Percentiles rank a stretch among this genome's conserved stretches.
Evolutionary conservation across 139 green algal genomes (phyloP).

Genomic region (Volvox africanus): DNA sequence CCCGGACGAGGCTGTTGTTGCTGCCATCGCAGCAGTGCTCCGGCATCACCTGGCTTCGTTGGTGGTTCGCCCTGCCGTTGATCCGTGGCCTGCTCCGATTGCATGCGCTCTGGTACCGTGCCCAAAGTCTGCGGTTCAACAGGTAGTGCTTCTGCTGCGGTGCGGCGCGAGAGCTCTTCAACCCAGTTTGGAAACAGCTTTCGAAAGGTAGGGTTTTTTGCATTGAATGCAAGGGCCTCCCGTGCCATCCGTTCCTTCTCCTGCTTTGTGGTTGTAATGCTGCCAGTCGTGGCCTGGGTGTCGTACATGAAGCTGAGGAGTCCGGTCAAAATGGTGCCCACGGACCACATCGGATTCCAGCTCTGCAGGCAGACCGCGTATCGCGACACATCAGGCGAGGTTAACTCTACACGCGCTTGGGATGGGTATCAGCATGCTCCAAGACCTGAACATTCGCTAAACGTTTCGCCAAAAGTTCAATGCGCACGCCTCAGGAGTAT

Average conservation of each 20-base stretch:
- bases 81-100: neutral
- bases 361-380: conserved; percentile 48
- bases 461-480: neutral
- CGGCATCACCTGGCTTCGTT: too few species aligned
- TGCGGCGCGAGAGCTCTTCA: conserved; percentile 58
- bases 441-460: neutral
- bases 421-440: neutral
- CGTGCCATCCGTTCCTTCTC: conserved; percentile 72
- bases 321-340: conserved; percentile 82
- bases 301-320: conserved; percentile 89
- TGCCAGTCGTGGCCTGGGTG: conserved; percentile 67
- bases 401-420: neutral
- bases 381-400: neutral
- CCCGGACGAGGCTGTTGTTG: neutral
- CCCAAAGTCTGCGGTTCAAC: neutral
- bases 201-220: conserved; percentile 77
- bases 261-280: conserved; percentile 60
- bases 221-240: conserved; percentile 80
- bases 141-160: conserved; percentile 4
- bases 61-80: conserved; percentile 27
- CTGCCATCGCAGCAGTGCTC: neutral
- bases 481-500: neutral
- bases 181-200: conserved; percentile 87
- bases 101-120: neutral
- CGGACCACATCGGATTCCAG: conserved; percentile 83